phyloP scores from a whole-genome alignment of 2,329 filamentous ascomycete species.

The Penicillium sp. region DNA sequence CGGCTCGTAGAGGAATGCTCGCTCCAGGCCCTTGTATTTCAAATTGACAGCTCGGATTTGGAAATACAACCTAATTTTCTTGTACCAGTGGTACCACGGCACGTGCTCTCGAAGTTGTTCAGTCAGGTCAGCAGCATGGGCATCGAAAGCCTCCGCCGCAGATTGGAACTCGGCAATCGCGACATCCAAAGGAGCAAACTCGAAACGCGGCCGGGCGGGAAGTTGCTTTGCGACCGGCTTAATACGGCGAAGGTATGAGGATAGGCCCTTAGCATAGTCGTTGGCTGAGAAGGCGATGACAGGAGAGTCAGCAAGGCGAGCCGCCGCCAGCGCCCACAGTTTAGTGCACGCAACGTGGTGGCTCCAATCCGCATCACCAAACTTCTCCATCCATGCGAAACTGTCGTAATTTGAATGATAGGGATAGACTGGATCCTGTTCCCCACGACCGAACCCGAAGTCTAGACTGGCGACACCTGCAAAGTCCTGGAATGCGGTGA shows the following conservation, averaged over 20 bases:
- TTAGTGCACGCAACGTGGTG: conserved; percentile 67
- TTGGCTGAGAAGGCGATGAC: conserved; percentile 65
- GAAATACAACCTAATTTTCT: conserved; percentile 64
- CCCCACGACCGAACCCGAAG: conserved; percentile 56
- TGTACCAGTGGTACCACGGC: conserved; percentile 78
- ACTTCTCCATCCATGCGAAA: conserved; percentile 80
- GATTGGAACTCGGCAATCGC: conserved; percentile 52
- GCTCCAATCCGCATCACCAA: conserved; percentile 65
- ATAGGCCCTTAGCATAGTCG: conserved; percentile 63
- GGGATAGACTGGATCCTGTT: conserved; percentile 60
- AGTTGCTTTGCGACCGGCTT: conserved; percentile 28
- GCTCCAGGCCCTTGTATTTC: conserved; percentile 82
- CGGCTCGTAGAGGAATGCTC: conserved; percentile 71
- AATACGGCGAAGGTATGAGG: conserved; percentile 41
- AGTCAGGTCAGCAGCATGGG: conserved; percentile 48
- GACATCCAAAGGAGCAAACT: conserved; percentile 50
- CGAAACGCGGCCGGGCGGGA: conserved; percentile 28
- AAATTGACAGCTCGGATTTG: conserved; percentile 69
- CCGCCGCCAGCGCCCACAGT: conserved; percentile 62
- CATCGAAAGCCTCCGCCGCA: conserved; percentile 54
- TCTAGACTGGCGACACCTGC: conserved; percentile 68
- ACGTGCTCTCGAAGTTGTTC: conserved; percentile 56
- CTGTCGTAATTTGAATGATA: conserved; percentile 85
- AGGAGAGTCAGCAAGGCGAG: conserved; percentile 61
- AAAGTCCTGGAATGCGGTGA: conserved; percentile 73